These are phyloP conservation scores for Botrytis pseudocinerea DNA, from an alignment of 2,329 filamentous ascomycete species.

Conservation along the genomic window DNA sequence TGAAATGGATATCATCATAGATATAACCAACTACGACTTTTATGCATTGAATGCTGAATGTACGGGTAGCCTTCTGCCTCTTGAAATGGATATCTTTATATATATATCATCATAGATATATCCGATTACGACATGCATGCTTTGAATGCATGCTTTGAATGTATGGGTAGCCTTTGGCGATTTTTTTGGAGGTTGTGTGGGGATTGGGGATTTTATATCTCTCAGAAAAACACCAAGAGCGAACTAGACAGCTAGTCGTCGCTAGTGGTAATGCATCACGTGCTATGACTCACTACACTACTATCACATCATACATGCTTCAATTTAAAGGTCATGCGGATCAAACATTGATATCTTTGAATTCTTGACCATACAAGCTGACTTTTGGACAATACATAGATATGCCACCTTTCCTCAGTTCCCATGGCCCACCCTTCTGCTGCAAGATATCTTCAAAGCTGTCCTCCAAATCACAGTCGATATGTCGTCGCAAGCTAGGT, in stretches of 20 bases:
- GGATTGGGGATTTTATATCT: neutral
- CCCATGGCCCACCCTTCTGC: neutral
- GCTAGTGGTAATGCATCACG: neutral
- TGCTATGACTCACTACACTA: neutral
- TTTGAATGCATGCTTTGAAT: neutral
- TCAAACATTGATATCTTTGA: neutral
- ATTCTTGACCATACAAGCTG: neutral
- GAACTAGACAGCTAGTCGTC: neutral
- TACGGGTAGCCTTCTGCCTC: neutral
- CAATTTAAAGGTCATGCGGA: neutral
- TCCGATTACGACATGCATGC: accelerated
- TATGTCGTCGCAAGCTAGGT: neutral
- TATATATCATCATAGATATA: neutral
- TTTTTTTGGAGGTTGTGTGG: neutral
- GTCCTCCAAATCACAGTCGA: neutral
- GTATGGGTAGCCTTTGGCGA: neutral
- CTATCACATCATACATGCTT: neutral
- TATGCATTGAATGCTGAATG: no score
- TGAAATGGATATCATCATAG: neutral
- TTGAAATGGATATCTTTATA: neutral
- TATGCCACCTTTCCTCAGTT: neutral
- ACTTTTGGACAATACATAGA: neutral
- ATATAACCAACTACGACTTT: no score
- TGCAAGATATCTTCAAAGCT: neutral
- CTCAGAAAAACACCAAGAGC: neutral